phyloP scores from a whole-genome alignment of 2,329 filamentous ascomycete genomes.

The Fusarium guadeloupense region DNA sequence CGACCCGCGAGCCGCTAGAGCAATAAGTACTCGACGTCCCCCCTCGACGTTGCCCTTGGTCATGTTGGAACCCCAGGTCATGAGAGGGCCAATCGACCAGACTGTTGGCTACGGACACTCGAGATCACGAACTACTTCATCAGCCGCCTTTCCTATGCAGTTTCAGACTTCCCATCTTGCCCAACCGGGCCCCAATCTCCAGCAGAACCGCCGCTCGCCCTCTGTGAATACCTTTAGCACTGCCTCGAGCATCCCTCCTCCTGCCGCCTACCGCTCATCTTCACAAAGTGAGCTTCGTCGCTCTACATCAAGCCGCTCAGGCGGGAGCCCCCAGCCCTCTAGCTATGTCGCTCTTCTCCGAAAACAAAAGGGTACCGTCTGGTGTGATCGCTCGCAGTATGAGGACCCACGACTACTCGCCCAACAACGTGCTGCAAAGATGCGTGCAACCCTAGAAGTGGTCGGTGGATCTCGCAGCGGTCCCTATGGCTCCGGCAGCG shows the following conservation, averaged over 20 bases:
- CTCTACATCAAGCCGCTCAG: constrained; percentile 83
- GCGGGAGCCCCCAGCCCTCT: constrained; percentile 64
- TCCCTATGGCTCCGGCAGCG: constrained; percentile 54
- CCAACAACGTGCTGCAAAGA: constrained; percentile 86
- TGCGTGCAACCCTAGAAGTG: constrained; percentile 85
- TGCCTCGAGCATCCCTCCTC: constrained; percentile 71
- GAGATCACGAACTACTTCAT: constrained; percentile 65
- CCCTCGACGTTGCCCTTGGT: constrained; percentile 18
- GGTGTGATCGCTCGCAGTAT: constrained; percentile 93
- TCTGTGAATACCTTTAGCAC: constrained; percentile 76
- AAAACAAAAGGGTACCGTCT: constrained; percentile 97
- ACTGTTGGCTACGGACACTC: constrained; percentile 60
- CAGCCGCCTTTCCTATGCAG: constrained; percentile 59
- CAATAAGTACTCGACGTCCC: constrained; percentile 37
- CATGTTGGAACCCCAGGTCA: constrained; percentile 49
- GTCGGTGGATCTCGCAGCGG: constrained; percentile 65
- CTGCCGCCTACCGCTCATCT: constrained; percentile 65
- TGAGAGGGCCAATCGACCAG: constrained; percentile 48
- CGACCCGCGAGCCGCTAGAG: constrained; percentile 34
- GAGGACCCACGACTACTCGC: constrained; percentile 87
- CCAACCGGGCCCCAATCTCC: constrained; percentile 45
- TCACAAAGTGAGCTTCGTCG: constrained; percentile 70
- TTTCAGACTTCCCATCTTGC: constrained; percentile 45
- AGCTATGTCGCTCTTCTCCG: constrained; percentile 96
- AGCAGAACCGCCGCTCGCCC: constrained; percentile 66